These are phyloP conservation scores for Trichoderma asperellum DNA, from an alignment of 2,329 filamentous ascomycete species.

Conservation along the genomic window DNA sequence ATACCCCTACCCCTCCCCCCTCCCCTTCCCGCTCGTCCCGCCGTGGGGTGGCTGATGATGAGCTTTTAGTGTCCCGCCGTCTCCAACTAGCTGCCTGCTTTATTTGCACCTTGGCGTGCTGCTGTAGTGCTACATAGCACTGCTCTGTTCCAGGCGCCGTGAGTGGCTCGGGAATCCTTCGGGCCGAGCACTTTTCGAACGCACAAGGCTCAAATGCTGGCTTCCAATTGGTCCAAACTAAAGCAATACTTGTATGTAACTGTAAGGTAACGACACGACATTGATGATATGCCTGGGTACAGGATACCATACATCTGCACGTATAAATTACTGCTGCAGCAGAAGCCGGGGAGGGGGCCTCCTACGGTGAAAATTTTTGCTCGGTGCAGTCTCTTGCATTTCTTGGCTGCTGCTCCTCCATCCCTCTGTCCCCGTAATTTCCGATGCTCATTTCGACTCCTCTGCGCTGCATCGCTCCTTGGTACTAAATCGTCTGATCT, in stretches of 20 bases:
- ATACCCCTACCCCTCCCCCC: neutral
- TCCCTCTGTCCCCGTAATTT: neutral
- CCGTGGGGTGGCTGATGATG: constrained; percentile 5
- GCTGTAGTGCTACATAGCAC: neutral
- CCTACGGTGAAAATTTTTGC: neutral
- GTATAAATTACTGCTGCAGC: neutral
- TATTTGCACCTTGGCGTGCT: neutral
- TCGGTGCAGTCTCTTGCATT: neutral
- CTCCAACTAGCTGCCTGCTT: neutral
- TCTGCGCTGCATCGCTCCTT: neutral
- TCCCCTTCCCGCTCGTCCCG: neutral
- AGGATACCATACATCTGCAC: neutral
- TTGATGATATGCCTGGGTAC: too few species aligned
- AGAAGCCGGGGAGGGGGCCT: neutral
- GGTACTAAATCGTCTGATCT: neutral
- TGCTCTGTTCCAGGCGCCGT: neutral
- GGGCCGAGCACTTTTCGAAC: neutral
- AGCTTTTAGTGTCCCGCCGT: neutral
- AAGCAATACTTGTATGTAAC: too few species aligned
- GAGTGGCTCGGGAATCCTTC: neutral
- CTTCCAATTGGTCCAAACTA: neutral
- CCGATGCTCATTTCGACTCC: neutral
- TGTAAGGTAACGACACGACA: too few species aligned
- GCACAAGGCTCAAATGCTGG: neutral
- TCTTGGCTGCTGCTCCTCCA: neutral